Conservation (phyloP, 129 eudicot species). For the Lactuca sativa region DNA sequence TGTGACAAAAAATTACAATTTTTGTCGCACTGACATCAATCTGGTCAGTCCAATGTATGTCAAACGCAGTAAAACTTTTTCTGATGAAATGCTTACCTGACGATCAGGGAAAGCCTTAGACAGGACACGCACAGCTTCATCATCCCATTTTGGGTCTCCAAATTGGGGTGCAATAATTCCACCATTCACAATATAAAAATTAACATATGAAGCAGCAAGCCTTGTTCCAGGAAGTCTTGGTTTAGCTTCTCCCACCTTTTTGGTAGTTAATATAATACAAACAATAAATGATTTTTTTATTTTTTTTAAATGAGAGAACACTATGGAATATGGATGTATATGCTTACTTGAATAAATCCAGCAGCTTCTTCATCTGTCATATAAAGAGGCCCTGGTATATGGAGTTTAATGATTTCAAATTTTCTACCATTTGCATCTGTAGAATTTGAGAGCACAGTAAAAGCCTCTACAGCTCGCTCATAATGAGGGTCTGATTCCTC, state of each 20-base stretch:
- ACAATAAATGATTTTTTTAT: not conserved
- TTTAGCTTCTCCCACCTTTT: slow-evolving; percentile 69
- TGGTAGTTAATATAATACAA: slow-evolving; percentile 9
- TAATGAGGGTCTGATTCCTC: slow-evolving; percentile 87
- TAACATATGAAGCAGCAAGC: slow-evolving; percentile 96
- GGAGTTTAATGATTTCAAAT: slow-evolving; percentile 74
- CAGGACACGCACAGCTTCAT: slow-evolving; percentile 81
- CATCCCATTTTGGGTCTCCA: slow-evolving; percentile 89
- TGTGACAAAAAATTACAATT: too few relatives aligned
- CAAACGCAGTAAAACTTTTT: too few relatives aligned
- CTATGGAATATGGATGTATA: not conserved
- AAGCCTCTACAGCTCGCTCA: slow-evolving; percentile 74
- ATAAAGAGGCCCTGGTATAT: slow-evolving; percentile 88
- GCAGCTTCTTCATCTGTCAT: slow-evolving; percentile 90
- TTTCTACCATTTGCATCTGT: slow-evolving; percentile 79
- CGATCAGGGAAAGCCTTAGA: slow-evolving; percentile 66
- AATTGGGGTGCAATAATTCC: slow-evolving; percentile 92
- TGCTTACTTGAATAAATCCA: slow-evolving; percentile 63
- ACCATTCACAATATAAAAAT: slow-evolving; percentile 84
- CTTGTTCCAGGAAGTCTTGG: slow-evolving; percentile 85
- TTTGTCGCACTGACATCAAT: too few relatives aligned
- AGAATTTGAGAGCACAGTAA: slow-evolving; percentile 57
- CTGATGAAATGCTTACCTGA: slow-evolving; percentile 45
- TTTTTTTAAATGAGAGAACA: too few relatives aligned
- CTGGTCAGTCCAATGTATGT: too few relatives aligned